Conservation (phyloP, 331 rosid species). For the Spiraea crenata region DNA sequence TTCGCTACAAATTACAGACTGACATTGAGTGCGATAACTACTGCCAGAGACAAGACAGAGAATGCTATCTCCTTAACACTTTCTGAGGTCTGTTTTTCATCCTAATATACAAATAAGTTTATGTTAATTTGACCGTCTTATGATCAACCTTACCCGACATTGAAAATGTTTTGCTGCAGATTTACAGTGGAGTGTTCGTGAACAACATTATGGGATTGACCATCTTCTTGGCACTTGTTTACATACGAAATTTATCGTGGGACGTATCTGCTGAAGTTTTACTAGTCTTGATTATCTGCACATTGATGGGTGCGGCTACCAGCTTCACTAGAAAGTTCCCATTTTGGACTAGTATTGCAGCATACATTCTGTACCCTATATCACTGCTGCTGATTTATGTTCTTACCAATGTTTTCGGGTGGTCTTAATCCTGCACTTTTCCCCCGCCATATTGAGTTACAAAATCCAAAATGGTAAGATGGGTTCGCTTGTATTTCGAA, state of each 20-base stretch:
- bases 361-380: conserved; percentile 28
- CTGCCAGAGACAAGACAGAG: conserved; percentile 32
- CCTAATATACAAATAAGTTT: too few relatives aligned
- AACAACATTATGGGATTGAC: conserved; percentile 36
- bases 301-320: conserved; percentile 18
- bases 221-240: conserved; percentile 37
- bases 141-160: too few relatives aligned
- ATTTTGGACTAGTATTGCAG: conserved; percentile 34
- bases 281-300: conserved; percentile 31
- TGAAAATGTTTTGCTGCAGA: conserved; percentile 24
- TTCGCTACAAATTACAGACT: conserved; percentile 29
- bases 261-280: conserved; percentile 32
- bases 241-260: conserved; percentile 30
- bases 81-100: conserved; percentile 37
- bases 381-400: conserved; percentile 36
- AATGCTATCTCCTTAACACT: conserved; percentile 35
- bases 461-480: too few relatives aligned
- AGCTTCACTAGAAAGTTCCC: conserved; percentile 34
- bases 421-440: conserved; percentile 24
- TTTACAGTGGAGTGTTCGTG: conserved; percentile 36
- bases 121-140: too few relatives aligned
- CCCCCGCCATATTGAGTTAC: too few relatives aligned
- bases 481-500: too few relatives aligned
- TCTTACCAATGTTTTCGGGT: conserved; percentile 25
- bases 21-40: conserved; percentile 18